phyloP scores from a whole-genome alignment of 139 green algal genomes.

The Chlamydomonas schloesseri region DNA sequence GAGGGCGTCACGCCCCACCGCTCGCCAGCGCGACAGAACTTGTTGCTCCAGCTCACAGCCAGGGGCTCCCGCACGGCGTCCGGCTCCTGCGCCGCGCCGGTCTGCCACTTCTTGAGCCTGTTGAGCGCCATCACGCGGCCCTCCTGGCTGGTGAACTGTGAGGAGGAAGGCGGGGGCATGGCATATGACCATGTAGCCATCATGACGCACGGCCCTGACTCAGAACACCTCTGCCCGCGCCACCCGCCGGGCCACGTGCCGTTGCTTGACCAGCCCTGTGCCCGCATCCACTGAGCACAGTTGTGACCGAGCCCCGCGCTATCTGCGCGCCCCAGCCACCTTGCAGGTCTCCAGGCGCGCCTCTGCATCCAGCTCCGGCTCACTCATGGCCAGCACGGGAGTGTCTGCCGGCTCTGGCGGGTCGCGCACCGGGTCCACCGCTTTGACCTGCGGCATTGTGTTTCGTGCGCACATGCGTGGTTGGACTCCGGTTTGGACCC shows the following conservation, averaged over 20 bases:
- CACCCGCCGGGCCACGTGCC: too few species aligned
- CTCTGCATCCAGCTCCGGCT: neutral
- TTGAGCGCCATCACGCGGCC: neutral
- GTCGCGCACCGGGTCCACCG: neutral
- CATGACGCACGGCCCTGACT: too few species aligned
- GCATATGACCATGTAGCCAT: too few species aligned
- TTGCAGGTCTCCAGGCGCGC: neutral
- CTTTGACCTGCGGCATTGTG: neutral
- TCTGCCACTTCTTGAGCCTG: neutral
- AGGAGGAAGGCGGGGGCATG: too few species aligned
- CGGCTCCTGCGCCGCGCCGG: neutral
- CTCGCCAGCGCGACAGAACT: neutral
- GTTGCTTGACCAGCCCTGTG: too few species aligned
- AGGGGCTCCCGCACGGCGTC: too few species aligned
- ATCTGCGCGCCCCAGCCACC: neutral
- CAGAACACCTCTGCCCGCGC: too few species aligned
- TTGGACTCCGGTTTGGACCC: too few species aligned
- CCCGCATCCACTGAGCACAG: too few species aligned
- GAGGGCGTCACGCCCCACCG: neutral
- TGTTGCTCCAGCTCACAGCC: neutral
- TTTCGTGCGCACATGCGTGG: too few species aligned
- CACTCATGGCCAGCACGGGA: neutral
- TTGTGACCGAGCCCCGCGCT: too few species aligned
- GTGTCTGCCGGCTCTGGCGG: neutral
- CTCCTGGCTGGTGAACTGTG: conserved; percentile 15